A percentile compares a stretch with the other conserved stretches of the same genome.
Conservation (phyloP, 306 rosid species). For the Castanospermum australe region DNA sequence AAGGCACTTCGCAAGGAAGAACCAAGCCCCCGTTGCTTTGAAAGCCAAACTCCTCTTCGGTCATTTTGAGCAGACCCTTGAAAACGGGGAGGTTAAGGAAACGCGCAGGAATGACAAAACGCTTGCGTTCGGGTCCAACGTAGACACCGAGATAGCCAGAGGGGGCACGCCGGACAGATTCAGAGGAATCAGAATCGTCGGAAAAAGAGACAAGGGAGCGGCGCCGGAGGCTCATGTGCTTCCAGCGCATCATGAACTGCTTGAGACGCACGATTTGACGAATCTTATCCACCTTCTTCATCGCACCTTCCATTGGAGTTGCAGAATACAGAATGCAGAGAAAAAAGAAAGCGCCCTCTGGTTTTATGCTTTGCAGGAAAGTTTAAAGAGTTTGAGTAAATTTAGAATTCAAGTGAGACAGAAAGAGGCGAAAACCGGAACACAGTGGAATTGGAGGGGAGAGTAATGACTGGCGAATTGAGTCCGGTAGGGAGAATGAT, state of each 20-base stretch:
- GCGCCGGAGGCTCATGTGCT: conserved; percentile 10
- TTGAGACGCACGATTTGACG: conserved; percentile 49
- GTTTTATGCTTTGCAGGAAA: no score
- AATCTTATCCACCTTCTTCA: conserved; percentile 47
- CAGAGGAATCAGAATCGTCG: not conserved
- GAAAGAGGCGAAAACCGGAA: no score
- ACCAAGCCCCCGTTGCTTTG: conserved; percentile 12
- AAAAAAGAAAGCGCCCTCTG: no score
- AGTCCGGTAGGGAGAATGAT: conserved; percentile 4
- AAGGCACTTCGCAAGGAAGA: not conserved
- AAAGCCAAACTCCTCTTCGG: conserved; percentile 38
- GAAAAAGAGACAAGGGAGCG: not conserved
- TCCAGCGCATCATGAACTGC: conserved; percentile 36
- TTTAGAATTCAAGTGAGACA: no score
- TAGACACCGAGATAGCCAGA: conserved; percentile 29
- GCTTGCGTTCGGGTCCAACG: conserved; percentile 22
- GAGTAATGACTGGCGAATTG: not conserved
- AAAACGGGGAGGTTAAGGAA: conserved; percentile 42
- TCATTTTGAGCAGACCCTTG: conserved; percentile 14
- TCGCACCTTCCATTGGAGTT: conserved; percentile 34
- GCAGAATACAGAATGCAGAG: not conserved
- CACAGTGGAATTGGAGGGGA: not conserved
- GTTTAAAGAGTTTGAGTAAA: no score
- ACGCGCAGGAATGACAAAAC: conserved; percentile 37
- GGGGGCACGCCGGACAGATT: conserved; percentile 12